Conservation (phyloP, 495 filamentous ascomycete genomes). For the Neurospora cerealis region DNA sequence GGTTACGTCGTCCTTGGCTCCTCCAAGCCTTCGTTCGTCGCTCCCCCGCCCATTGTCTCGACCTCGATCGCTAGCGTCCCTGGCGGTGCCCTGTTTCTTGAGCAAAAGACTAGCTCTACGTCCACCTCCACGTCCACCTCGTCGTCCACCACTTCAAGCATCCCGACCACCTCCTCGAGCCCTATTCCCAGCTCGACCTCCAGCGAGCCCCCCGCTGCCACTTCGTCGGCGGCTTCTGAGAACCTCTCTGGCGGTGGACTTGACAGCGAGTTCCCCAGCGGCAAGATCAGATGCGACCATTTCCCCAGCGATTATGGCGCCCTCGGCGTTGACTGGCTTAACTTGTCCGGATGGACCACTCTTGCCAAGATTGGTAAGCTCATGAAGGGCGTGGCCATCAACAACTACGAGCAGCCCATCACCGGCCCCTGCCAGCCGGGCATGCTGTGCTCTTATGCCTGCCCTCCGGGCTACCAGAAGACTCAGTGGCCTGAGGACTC, state of each 20-base stretch:
- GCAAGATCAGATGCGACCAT: constrained; percentile 53
- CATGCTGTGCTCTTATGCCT: constrained; percentile 85
- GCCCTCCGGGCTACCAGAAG: constrained; percentile 86
- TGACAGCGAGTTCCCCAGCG: constrained; percentile 66
- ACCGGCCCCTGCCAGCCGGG: constrained; percentile 50
- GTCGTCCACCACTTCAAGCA: constrained; percentile 7
- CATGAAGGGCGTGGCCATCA: constrained; percentile 25
- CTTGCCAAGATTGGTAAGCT: constrained; percentile 49
- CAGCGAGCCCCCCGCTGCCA: constrained; percentile 2
- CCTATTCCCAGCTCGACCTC: constrained; percentile 14
- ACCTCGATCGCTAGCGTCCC: constrained; percentile 12
- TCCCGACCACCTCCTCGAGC: constrained; percentile 13
- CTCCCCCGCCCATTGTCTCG: constrained; percentile 23
- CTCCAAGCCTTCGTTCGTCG: constrained; percentile 31
- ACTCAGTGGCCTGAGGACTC: constrained; percentile 68
- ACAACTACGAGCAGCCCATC: constrained; percentile 54
- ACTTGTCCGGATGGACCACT: constrained; percentile 68
- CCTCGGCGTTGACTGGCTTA: constrained; percentile 55
- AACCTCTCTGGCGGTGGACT: constrained; percentile 36
- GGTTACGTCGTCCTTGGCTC: constrained; percentile 41
- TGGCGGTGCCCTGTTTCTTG: constrained; percentile 25
- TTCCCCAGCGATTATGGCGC: constrained; percentile 86
- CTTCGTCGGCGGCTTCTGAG: constrained; percentile 12
- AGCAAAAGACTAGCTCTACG: constrained; percentile 14
- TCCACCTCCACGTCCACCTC: constrained; percentile 4